Evolutionary conservation across 1,284 basidiomycete species (phyloP).

Genomic region (Porodaedalea pini): DNA sequence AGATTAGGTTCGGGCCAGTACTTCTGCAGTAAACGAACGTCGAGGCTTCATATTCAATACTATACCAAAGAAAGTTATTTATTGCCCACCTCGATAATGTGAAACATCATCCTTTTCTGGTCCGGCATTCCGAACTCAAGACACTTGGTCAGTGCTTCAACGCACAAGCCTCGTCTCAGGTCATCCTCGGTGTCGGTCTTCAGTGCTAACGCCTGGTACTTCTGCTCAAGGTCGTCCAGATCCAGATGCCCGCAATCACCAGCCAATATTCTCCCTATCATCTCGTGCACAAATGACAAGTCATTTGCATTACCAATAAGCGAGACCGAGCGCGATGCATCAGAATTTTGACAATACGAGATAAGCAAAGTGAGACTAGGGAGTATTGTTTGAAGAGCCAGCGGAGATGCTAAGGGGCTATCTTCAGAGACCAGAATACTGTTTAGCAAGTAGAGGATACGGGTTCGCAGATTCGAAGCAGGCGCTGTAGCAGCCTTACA

Average conservation of each 20-base stretch:
- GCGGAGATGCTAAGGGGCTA: constrained; percentile 40
- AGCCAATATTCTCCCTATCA: constrained; percentile 28
- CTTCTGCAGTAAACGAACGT: constrained; percentile 29
- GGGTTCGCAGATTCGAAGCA: constrained; percentile 40
- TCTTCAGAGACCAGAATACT: constrained; percentile 45
- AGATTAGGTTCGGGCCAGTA: constrained; percentile 43
- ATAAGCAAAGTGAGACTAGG: constrained; percentile 48
- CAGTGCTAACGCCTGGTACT: constrained; percentile 34
- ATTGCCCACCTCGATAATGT: constrained; percentile 19
- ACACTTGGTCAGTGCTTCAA: constrained; percentile 36
- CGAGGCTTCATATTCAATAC: neutral
- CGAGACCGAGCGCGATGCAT: neutral
- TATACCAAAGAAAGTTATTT: no score
- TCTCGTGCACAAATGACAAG: constrained; percentile 29
- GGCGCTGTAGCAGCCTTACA: constrained; percentile 49
- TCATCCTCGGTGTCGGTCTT: constrained; percentile 30
- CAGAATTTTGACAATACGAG: constrained; percentile 7
- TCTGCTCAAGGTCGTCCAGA: constrained; percentile 33
- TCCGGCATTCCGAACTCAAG: constrained; percentile 33
- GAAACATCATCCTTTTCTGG: constrained; percentile 33
- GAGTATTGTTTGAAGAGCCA: constrained; percentile 49
- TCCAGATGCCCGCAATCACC: constrained; percentile 33
- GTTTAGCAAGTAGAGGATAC: constrained; percentile 47
- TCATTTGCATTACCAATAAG: constrained; percentile 25
- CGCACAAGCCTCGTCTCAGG: constrained; percentile 33